These are phyloP conservation scores for Candida sphagnicola DNA, from an alignment of 805 yeast genomes.

Conservation along the genomic window DNA sequence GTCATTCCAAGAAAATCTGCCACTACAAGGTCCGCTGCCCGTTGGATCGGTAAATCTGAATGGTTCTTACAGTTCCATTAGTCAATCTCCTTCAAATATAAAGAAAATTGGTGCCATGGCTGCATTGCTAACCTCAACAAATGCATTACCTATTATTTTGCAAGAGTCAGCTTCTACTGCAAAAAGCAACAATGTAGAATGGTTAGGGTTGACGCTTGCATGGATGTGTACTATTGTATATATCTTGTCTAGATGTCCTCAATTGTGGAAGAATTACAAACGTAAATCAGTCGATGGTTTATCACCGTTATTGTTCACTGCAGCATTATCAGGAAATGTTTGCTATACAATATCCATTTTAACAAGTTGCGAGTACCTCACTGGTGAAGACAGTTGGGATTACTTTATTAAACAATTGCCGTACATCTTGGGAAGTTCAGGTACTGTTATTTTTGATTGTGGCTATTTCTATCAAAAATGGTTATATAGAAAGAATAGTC, in stretches of 20 bases:
- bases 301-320: constrained; percentile 72
- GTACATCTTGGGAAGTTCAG: constrained; percentile 78
- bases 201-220: constrained; percentile 43
- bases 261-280: constrained; percentile 66
- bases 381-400: constrained; percentile 13
- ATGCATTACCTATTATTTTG: constrained; percentile 12
- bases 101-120: constrained; percentile 7
- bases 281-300: constrained; percentile 85
- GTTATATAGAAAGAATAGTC: constrained; percentile 23
- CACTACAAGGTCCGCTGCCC: constrained; percentile 4
- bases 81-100: not conserved
- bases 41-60: constrained; percentile 8
- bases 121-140: constrained; percentile 6
- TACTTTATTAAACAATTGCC: constrained; percentile 74
- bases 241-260: constrained; percentile 79
- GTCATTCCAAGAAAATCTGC: not conserved
- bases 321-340: constrained; percentile 75
- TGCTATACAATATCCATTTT: constrained; percentile 75
- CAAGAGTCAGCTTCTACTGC: not conserved
- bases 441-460: constrained; percentile 76
- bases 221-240: constrained; percentile 80
- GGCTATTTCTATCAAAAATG: constrained; percentile 62
- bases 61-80: constrained; percentile 14
- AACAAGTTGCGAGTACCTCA: constrained; percentile 51
- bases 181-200: not conserved